phyloP scores from a whole-genome alignment of 257 asterid genomes.

The Capsicum baccatum region DNA sequence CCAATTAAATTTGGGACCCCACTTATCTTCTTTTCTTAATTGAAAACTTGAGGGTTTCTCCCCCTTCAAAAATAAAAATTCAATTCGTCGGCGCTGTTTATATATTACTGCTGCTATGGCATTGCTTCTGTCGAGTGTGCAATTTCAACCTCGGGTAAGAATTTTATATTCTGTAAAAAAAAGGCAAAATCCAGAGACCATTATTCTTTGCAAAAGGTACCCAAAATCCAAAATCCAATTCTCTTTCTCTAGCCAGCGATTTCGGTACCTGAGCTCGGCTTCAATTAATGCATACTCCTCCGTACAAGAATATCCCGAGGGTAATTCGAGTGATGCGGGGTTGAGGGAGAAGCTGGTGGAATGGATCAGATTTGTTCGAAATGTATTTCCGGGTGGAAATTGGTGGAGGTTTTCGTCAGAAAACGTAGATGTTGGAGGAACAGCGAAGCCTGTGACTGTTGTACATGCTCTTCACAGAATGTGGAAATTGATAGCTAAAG shows the following conservation, averaged over 20 bases:
- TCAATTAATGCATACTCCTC: constrained; percentile 58
- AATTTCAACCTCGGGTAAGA: constrained; percentile 14
- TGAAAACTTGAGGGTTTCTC: too few relatives aligned
- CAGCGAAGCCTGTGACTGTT: constrained; percentile 91
- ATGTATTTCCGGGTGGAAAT: constrained; percentile 75
- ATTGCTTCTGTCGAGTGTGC: constrained; percentile 24
- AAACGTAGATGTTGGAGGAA: constrained; percentile 48
- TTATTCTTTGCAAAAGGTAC: constrained; percentile 6
- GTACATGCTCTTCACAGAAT: constrained; percentile 70
- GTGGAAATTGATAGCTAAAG: constrained; percentile 87
- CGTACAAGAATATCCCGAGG: constrained; percentile 28
- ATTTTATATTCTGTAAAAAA: constrained; percentile 4
- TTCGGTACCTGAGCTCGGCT: constrained; percentile 48
- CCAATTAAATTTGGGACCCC: too few relatives aligned
- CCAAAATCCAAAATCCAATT: constrained; percentile 32
- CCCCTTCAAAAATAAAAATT: too few relatives aligned
- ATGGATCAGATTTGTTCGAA: constrained; percentile 57
- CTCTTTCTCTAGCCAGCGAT: constrained; percentile 36
- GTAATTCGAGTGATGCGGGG: constrained; percentile 28
- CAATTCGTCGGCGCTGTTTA: background rate
- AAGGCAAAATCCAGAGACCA: background rate
- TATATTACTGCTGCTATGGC: constrained; percentile 26
- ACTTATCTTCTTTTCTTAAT: too few relatives aligned
- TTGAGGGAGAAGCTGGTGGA: constrained; percentile 47
- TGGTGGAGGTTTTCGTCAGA: constrained; percentile 87